phyloP scores from a whole-genome alignment of 352 stramenopile species.

The Pythium guiyangense region DNA sequence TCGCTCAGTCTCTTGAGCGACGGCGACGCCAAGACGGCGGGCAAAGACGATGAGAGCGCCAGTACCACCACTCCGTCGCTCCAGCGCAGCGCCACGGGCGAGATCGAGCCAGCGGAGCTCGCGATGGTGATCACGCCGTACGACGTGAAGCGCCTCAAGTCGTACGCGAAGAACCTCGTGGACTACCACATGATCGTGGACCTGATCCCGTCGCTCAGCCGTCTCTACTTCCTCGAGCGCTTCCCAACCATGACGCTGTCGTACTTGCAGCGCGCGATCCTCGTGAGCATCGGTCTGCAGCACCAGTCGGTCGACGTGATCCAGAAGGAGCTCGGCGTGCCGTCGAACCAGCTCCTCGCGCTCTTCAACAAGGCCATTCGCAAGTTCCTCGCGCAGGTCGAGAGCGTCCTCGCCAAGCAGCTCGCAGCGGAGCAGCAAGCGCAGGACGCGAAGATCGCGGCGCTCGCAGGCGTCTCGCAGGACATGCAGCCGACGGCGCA shows the following conservation, averaged over 20 bases:
- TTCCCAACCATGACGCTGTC: slow-evolving; percentile 93
- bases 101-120: slow-evolving; percentile 87
- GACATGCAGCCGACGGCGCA: slow-evolving; percentile 80
- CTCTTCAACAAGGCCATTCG: slow-evolving; percentile 97
- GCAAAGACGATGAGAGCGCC: no score
- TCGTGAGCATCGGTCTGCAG: slow-evolving; percentile 94
- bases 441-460: slow-evolving; percentile 59
- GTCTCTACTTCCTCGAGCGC: slow-evolving; percentile 94
- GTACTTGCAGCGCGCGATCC: slow-evolving; percentile 93
- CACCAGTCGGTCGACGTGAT: slow-evolving; percentile 93
- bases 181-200: slow-evolving; percentile 99
- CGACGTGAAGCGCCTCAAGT: slow-evolving; percentile 97
- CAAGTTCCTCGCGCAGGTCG: slow-evolving; percentile 85
- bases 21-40: slow-evolving; percentile 7
- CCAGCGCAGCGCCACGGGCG: slow-evolving; percentile 56
- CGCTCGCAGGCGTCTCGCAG: slow-evolving; percentile 53
- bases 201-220: slow-evolving; percentile 91
- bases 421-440: slow-evolving; percentile 78
- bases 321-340: slow-evolving; percentile 91
- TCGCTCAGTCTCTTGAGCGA: slow-evolving; percentile 90
- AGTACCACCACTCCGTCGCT: slow-evolving; percentile 14
- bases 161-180: slow-evolving; percentile 98
- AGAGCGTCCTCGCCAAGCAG: slow-evolving; percentile 77
- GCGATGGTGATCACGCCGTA: slow-evolving; percentile 94
- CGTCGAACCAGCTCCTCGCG: slow-evolving; percentile 94